These are phyloP conservation scores for Saxispiralis lemnorum DNA, from an alignment of 495 filamentous ascomycete species.

Conservation along the genomic window DNA sequence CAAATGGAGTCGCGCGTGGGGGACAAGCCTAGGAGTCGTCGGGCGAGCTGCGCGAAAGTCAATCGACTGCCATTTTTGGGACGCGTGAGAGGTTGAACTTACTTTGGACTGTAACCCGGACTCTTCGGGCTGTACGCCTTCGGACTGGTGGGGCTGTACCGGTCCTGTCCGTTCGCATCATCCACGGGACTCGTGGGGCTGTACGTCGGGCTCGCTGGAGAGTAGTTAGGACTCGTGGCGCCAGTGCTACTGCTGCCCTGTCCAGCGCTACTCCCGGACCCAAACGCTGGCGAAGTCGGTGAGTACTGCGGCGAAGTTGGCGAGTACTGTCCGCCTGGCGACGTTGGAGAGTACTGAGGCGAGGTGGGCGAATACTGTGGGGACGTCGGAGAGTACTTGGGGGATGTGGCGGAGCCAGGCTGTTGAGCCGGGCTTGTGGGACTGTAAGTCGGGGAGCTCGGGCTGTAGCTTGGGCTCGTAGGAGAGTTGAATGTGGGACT, in stretches of 20 bases:
- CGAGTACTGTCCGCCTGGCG: constrained; percentile 34
- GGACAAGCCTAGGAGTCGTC: too few species aligned
- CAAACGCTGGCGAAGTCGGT: constrained; percentile 20
- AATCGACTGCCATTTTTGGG: too few species aligned
- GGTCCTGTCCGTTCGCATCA: background rate
- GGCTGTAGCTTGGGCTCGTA: constrained; percentile 68
- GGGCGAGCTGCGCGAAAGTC: too few species aligned
- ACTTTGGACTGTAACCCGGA: constrained; percentile 5
- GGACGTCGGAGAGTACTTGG: constrained; percentile 35
- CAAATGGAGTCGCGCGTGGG: too few species aligned
- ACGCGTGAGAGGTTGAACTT: background rate
- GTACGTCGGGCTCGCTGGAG: constrained; percentile 45
- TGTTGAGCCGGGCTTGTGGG: constrained; percentile 22
- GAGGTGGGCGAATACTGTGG: constrained; percentile 57
- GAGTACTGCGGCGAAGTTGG: constrained; percentile 35
- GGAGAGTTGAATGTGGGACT: constrained; percentile 51
- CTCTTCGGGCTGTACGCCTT: constrained; percentile 53
- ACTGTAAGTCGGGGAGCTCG: constrained; percentile 34
- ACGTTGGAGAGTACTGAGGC: constrained; percentile 65
- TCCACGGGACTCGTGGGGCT: constrained; percentile 33
- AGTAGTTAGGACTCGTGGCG: constrained; percentile 49
- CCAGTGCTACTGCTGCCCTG: constrained; percentile 38
- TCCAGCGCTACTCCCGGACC: constrained; percentile 1
- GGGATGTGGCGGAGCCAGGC: constrained; percentile 28
- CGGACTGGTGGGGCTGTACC: constrained; percentile 39